Evolutionary conservation across 148 eudicot species (phyloP).

Genomic region (Rhododendron kiyosumense): DNA sequence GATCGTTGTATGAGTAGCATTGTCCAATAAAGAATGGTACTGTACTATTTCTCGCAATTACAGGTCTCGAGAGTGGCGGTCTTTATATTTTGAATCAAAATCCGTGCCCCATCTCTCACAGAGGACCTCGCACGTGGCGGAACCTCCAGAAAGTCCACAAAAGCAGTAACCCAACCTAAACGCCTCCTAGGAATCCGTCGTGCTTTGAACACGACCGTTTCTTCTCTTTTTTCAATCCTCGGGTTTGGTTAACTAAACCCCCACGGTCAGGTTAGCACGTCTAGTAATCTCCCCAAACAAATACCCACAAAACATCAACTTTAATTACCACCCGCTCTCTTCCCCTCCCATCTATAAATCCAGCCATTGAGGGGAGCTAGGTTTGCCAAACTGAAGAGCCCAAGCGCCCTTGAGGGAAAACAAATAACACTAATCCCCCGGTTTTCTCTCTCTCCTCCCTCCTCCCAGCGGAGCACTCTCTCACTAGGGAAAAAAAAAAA

Average conservation of each 20-base stretch:
- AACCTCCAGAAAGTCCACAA: not conserved
- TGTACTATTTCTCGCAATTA: not conserved
- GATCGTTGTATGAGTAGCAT: too few species aligned
- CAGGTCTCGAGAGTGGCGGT: not conserved
- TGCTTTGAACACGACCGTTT: not conserved
- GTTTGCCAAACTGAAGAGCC: constrained; percentile 57
- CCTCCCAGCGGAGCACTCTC: constrained; percentile 2
- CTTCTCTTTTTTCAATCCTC: constrained; percentile 6
- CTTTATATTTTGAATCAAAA: not conserved
- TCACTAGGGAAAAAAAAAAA: not conserved
- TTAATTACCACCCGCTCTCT: constrained; percentile 20
- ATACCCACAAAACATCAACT: not conserved
- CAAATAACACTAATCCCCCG: not conserved
- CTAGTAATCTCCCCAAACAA: not conserved
- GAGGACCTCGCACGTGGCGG: not conserved
- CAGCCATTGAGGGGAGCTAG: constrained; percentile 22
- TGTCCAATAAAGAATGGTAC: too few species aligned
- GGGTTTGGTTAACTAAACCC: constrained; percentile 1
- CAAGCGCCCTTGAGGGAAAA: constrained; percentile 16
- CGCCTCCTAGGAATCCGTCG: not conserved
- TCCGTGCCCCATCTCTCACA: not conserved
- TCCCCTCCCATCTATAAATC: constrained; percentile 35
- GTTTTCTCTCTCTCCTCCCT: not conserved
- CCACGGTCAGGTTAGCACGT: not conserved
- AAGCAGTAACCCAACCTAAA: not conserved